Conservation (phyloP, 192 early-diverging fungal genomes). For the Backusella sp. region DNA sequence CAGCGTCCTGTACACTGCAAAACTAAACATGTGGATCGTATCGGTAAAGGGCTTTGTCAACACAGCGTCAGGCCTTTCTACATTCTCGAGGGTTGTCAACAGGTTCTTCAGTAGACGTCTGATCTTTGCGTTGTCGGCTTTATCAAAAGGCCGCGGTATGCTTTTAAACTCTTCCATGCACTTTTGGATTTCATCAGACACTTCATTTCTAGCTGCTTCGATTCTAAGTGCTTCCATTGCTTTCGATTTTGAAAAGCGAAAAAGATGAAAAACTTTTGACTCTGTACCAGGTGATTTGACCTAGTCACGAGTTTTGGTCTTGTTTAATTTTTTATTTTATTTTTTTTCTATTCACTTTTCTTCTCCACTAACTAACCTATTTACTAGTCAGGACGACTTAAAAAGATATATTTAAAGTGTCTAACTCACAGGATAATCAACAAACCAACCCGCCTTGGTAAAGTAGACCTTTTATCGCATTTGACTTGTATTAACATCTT, state of each 20-base stretch:
- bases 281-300: neutral
- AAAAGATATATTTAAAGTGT: constrained; percentile 1
- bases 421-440: constrained; percentile 12
- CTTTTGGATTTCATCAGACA: neutral
- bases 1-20: neutral
- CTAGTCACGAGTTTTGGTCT: neutral
- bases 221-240: neutral
- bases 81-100: neutral
- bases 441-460: constrained; percentile 5
- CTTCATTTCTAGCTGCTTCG: neutral
- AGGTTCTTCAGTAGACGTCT: neutral
- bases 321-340: neutral
- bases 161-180: neutral
- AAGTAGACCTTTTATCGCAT: no score
- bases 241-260: neutral
- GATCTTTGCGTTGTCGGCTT: neutral
- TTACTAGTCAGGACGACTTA: neutral
- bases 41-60: neutral
- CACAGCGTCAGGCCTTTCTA: neutral
- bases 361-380: neutral
- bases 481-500: neutral
- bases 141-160: neutral
- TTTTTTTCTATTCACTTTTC: neutral
- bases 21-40: neutral
- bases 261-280: no score